phyloP scores from a whole-genome alignment of 2,329 filamentous ascomycete species.

The Verticillium nonalfalfae region DNA sequence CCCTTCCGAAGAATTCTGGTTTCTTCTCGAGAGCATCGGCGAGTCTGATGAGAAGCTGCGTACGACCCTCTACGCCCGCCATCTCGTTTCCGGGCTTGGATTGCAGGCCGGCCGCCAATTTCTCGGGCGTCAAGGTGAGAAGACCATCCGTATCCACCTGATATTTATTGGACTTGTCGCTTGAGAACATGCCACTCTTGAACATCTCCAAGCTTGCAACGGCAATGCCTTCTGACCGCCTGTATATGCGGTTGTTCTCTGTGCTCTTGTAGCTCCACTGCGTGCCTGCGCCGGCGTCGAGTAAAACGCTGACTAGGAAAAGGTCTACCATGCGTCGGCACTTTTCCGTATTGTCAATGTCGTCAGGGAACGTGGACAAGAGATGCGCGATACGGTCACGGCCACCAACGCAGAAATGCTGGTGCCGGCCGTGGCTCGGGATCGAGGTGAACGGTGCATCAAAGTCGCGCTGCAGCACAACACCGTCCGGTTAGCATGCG shows the following conservation, averaged over 20 bases:
- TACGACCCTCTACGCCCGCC: slow-evolving; percentile 77
- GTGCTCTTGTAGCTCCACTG: slow-evolving; percentile 90
- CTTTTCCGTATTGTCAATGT: slow-evolving; percentile 65
- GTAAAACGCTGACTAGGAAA: slow-evolving; percentile 71
- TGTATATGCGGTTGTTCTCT: slow-evolving; percentile 77
- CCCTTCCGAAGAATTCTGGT: slow-evolving; percentile 74
- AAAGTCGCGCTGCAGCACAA: slow-evolving; percentile 40
- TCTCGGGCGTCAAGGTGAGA: slow-evolving; percentile 64
- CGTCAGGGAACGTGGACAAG: slow-evolving; percentile 60
- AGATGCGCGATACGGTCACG: slow-evolving; percentile 67
- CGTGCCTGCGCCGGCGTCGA: slow-evolving; percentile 84
- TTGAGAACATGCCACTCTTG: slow-evolving; percentile 85
- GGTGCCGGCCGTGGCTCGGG: slow-evolving; percentile 79
- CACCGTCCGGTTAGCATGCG: not conserved
- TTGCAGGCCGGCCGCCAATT: slow-evolving; percentile 77
- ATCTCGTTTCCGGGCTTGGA: slow-evolving; percentile 75
- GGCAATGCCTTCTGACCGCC: slow-evolving; percentile 82
- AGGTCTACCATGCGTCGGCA: slow-evolving; percentile 72
- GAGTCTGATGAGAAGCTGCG: slow-evolving; percentile 70
- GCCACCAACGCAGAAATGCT: slow-evolving; percentile 78
- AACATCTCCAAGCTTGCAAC: slow-evolving; percentile 82
- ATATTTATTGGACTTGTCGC: slow-evolving; percentile 71
- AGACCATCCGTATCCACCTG: slow-evolving; percentile 86
- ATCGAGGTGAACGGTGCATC: slow-evolving; percentile 56
- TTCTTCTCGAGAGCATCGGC: slow-evolving; percentile 69